A percentile compares a stretch with the other conserved stretches of the same genome.
phyloP scores from a whole-genome alignment of 306 rosid genomes.

The Gillenia trifoliata region DNA sequence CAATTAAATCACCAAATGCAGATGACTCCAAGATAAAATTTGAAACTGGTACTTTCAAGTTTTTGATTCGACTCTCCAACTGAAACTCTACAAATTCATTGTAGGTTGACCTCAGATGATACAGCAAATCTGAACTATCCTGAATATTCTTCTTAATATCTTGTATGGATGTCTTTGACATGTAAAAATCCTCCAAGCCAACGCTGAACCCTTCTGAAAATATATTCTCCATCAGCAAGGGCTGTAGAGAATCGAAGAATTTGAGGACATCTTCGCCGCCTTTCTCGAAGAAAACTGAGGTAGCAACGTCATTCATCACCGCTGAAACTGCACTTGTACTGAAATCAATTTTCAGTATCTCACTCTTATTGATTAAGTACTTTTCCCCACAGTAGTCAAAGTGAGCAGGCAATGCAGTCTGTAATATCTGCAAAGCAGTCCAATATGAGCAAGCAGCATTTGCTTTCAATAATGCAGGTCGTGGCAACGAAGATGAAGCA shows the following conservation, averaged over 20 bases:
- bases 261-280: slow-evolving; percentile 73
- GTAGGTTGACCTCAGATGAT: slow-evolving; percentile 55
- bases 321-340: slow-evolving; percentile 50
- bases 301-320: slow-evolving; percentile 62
- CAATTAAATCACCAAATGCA: slow-evolving; percentile 62
- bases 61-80: slow-evolving; percentile 55
- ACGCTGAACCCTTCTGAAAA: slow-evolving; percentile 85
- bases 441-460: slow-evolving; percentile 49
- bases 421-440: slow-evolving; percentile 78
- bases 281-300: slow-evolving; percentile 71
- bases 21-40: slow-evolving; percentile 58
- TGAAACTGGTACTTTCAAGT: slow-evolving; percentile 41
- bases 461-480: slow-evolving; percentile 51
- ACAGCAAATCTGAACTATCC: slow-evolving; percentile 47
- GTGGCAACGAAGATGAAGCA: slow-evolving; percentile 58
- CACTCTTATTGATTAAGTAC: slow-evolving; percentile 54
- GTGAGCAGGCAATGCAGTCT: slow-evolving; percentile 59
- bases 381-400: slow-evolving; percentile 66
- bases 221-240: slow-evolving; percentile 82
- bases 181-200: slow-evolving; percentile 66
- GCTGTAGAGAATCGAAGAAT: slow-evolving; percentile 70
- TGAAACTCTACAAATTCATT: slow-evolving; percentile 71
- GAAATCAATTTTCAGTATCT: slow-evolving; percentile 51
- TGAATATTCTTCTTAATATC: slow-evolving; percentile 41
- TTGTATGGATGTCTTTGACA: slow-evolving; percentile 39